Conservation (phyloP, 2,329 filamentous ascomycete genomes). For the Phialemoniopsis sp. region DNA sequence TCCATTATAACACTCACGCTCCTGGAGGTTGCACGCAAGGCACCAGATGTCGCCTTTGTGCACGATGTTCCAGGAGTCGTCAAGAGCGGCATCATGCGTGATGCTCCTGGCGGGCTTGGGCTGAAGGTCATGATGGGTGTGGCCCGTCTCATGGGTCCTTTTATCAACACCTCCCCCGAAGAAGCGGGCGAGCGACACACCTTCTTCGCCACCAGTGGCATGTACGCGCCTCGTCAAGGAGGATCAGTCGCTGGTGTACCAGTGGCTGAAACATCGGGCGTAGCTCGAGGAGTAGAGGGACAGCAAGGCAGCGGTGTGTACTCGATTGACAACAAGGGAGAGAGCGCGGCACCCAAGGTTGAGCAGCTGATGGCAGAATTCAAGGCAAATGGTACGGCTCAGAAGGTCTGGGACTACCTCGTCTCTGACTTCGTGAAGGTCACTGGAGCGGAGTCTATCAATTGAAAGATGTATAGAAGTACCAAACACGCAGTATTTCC, state of each 20-base stretch:
- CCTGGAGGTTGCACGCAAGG: conserved; percentile 39
- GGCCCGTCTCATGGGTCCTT: too few relatives aligned
- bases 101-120: conserved; percentile 2
- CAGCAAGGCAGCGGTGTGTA: conserved; percentile 30
- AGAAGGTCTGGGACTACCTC: conserved; percentile 21
- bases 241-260: conserved; percentile 14
- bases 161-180: too few relatives aligned
- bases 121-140: too few relatives aligned
- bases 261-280: conserved; percentile 13
- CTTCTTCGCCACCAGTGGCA: conserved; percentile 28
- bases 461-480: too few relatives aligned
- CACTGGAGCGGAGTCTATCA: conserved; percentile 7
- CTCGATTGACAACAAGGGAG: conserved; percentile 25
- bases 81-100: conserved; percentile 19
- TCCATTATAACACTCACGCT: conserved; percentile 45
- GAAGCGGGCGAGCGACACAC: conserved; percentile 31
- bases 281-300: conserved; percentile 23
- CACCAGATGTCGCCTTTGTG: conserved; percentile 36
- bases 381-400: conserved; percentile 22
- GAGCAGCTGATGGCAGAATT: conserved; percentile 18
- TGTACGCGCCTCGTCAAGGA: conserved; percentile 17
- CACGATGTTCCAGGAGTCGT: conserved; percentile 33
- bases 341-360: conserved; percentile 17
- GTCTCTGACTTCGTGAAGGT: conserved; percentile 16
- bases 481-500: too few relatives aligned